Evolutionary conservation across 148 eudicot genomes (phyloP), one percentile per base, ranked within the genome.

Genomic region (Limonium bicolor): DNA sequence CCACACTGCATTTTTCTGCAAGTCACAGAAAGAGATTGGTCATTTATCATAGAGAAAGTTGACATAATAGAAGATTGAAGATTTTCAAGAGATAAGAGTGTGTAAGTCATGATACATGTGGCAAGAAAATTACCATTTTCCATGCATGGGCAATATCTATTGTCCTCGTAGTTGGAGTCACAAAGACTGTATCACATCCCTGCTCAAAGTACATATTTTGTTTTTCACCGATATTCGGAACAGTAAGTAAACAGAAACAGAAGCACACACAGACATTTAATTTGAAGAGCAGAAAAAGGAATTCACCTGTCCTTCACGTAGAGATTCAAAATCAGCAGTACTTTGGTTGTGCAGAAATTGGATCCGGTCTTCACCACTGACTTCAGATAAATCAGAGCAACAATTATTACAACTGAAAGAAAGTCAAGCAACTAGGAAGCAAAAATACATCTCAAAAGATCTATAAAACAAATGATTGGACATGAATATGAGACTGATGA

Each of bases 101-200:
- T n/a, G n/a, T n/a, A n/a, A n/a, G n/a, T n/a, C 15, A 22, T 14
- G 23, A 31, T 15, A 24, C 27, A 2, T 23, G 10, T 6, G 17
- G 30, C 3, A 23, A 42, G 3, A 23, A 25, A 0, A 51, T 45
- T 78, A 78, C 86, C 86, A 78, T 78, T 50, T 65, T 38, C 86
- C 78, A 78, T 36, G 86, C 82, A 65, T 74, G 70, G 8, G 76
- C 71, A 51, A 78, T 56, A 58, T 74, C 86, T 48, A 78, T 74
- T 13, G 86, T 74, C 30, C 86, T 75, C 48, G 86, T 78, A 7
- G 86, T 78, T 45, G 86, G 73, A 44, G 86, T 78, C 63, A 78
- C 86, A 57, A 78, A 78, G 18, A 74, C 81, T 20, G 82, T 78
- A 48, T 78, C 86, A 54, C 81, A 68, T 41, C 86, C 86, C 86